Conservation (phyloP, 495 filamentous ascomycete genomes). For the Penicillium parvum region DNA sequence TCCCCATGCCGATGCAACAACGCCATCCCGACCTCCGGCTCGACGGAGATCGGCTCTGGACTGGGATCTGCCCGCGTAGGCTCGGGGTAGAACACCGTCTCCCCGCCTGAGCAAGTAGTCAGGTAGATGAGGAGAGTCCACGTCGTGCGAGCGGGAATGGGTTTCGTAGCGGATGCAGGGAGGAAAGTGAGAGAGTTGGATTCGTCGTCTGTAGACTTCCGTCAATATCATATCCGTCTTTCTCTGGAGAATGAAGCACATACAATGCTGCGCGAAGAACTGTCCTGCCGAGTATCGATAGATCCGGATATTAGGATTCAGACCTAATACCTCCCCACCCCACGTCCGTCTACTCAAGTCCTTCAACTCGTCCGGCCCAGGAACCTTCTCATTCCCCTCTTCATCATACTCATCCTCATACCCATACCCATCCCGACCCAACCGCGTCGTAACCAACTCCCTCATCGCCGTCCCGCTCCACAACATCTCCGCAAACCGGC, state of each 20-base stretch:
- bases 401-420: constrained; percentile 52
- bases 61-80: constrained; percentile 47
- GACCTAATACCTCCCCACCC: constrained; percentile 79
- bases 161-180: constrained; percentile 29
- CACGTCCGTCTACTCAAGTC: constrained; percentile 39
- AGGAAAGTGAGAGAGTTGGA: constrained; percentile 61
- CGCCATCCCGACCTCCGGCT: constrained; percentile 74
- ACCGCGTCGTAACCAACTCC: constrained; percentile 24
- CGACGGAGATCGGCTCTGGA: constrained; percentile 60
- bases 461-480: constrained; percentile 52
- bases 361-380: background rate
- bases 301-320: constrained; percentile 85
- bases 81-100: constrained; percentile 88
- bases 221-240: background rate
- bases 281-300: constrained; percentile 88
- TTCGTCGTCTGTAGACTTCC: constrained; percentile 71
- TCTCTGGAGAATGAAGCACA: background rate
- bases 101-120: constrained; percentile 73
- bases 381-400: constrained; percentile 7
- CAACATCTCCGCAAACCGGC: constrained; percentile 64
- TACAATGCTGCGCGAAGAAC: constrained; percentile 87
- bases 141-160: constrained; percentile 69
- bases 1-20: constrained; percentile 86
- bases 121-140: constrained; percentile 93
- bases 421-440: constrained; percentile 21